phyloP scores from a whole-genome alignment of 805 yeast genomes.

The Zygoascus ofunaensis region DNA sequence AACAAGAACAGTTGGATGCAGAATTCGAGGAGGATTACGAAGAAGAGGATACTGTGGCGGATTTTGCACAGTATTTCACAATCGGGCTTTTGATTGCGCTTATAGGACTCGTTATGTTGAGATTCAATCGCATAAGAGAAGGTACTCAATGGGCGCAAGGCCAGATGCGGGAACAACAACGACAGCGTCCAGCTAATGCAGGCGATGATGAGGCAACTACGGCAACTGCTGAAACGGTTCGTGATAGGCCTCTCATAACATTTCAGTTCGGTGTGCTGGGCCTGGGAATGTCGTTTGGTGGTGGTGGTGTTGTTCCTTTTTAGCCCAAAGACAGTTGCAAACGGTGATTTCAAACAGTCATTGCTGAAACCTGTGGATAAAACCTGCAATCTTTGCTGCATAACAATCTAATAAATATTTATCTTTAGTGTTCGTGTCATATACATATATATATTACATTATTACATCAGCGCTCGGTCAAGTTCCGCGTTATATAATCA shows the following conservation, averaged over 20 bases:
- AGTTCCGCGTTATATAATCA: conserved; percentile 69
- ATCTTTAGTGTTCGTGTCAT: too few species aligned
- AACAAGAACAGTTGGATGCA: not conserved
- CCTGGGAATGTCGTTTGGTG: conserved; percentile 1
- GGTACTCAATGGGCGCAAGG: not conserved
- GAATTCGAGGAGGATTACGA: not conserved
- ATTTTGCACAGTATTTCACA: not conserved
- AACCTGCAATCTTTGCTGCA: too few species aligned
- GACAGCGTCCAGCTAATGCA: not conserved
- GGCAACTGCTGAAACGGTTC: not conserved
- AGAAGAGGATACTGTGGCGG: conserved; percentile 5
- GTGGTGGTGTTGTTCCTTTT: not conserved
- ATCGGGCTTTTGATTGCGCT: not conserved
- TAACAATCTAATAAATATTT: too few species aligned
- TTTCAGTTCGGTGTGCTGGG: not conserved
- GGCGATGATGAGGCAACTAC: not conserved
- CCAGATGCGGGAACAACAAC: not conserved
- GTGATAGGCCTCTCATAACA: not conserved
- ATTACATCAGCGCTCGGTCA: too few species aligned
- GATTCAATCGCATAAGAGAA: not conserved
- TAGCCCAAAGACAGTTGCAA: too few species aligned
- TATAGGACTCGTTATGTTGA: not conserved
- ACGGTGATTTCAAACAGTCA: too few species aligned
- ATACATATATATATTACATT: too few species aligned
- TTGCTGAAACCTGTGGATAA: too few species aligned